Percentiles rank a stretch among this genome's conserved stretches.
phyloP scores from a whole-genome alignment of 305 asterid genomes.

The Rubia balearica region DNA sequence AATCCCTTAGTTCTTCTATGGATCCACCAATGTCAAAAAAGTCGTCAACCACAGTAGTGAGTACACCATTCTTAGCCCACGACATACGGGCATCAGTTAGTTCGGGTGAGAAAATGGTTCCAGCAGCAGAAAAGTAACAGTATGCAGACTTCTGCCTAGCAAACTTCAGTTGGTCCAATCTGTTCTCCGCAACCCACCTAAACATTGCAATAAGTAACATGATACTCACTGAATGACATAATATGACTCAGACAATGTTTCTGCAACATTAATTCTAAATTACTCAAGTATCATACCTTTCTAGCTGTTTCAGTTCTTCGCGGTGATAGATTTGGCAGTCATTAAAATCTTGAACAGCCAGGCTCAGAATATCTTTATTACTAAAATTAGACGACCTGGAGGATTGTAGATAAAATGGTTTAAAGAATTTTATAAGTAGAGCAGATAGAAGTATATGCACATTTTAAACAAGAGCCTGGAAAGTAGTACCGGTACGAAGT shows the following conservation, averaged over 20 bases:
- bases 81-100: slow-evolving; percentile 75
- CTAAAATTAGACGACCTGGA: slow-evolving; percentile 63
- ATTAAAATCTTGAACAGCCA: slow-evolving; percentile 78
- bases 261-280: not conserved
- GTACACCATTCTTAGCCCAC: slow-evolving; percentile 80
- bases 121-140: slow-evolving; percentile 87
- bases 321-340: slow-evolving; percentile 51
- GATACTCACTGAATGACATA: not conserved
- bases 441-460: slow-evolving; percentile 3
- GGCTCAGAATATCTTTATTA: slow-evolving; percentile 46
- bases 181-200: slow-evolving; percentile 77
- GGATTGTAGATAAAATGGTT: not conserved
- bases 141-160: slow-evolving; percentile 77
- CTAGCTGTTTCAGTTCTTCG: slow-evolving; percentile 62
- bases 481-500: slow-evolving; percentile 58
- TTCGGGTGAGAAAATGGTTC: slow-evolving; percentile 57
- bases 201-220: slow-evolving; percentile 9
- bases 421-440: not conserved
- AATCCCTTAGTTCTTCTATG: slow-evolving; percentile 52
- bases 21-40: slow-evolving; percentile 89
- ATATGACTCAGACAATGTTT: not conserved
- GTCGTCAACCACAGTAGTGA: slow-evolving; percentile 85
- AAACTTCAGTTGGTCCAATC: slow-evolving; percentile 67
- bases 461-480: not conserved
- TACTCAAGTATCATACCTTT: slow-evolving; percentile 38